Percentiles rank a stretch among this genome's conserved stretches.
Evolutionary conservation across 371 early-diverging fungal species (phyloP).

Genomic region (Syncephalastrum contaminatum): DNA sequence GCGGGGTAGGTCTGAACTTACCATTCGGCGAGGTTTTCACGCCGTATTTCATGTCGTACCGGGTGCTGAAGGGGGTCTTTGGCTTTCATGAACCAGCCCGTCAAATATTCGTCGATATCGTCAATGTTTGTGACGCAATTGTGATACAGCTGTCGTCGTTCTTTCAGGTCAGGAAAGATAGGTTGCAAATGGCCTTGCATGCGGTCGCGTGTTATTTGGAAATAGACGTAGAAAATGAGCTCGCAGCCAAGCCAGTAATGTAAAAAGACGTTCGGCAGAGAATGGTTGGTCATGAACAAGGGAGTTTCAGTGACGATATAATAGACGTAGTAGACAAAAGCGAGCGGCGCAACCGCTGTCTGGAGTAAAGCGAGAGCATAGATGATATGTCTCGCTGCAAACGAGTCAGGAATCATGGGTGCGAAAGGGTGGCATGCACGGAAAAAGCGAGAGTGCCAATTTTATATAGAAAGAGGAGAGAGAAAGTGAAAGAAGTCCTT

Average conservation of each 20-base stretch:
- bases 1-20: constrained; percentile 16
- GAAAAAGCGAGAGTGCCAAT: too few relatives aligned
- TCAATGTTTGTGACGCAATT: constrained; percentile 46
- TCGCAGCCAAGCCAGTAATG: constrained; percentile 57
- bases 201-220: constrained; percentile 46
- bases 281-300: constrained; percentile 27
- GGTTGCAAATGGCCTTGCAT: constrained; percentile 37
- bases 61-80: constrained; percentile 32
- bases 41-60: constrained; percentile 34
- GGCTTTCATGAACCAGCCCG: constrained; percentile 48
- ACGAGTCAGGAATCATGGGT: constrained; percentile 39
- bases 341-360: constrained; percentile 47
- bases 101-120: constrained; percentile 44
- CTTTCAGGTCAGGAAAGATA: constrained; percentile 27
- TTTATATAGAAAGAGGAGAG: too few relatives aligned
- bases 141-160: constrained; percentile 42
- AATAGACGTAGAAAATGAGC: constrained; percentile 52
- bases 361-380: constrained; percentile 34
- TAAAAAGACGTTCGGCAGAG: constrained; percentile 31
- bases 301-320: constrained; percentile 40
- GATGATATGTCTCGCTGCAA: constrained; percentile 26
- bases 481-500: too few relatives aligned
- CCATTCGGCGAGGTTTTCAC: constrained; percentile 59
- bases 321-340: constrained; percentile 50
- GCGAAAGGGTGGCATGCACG: too few relatives aligned